Evolutionary conservation across 2,329 filamentous ascomycete genomes (phyloP).

Genomic region (Podosphaera xanthii): DNA sequence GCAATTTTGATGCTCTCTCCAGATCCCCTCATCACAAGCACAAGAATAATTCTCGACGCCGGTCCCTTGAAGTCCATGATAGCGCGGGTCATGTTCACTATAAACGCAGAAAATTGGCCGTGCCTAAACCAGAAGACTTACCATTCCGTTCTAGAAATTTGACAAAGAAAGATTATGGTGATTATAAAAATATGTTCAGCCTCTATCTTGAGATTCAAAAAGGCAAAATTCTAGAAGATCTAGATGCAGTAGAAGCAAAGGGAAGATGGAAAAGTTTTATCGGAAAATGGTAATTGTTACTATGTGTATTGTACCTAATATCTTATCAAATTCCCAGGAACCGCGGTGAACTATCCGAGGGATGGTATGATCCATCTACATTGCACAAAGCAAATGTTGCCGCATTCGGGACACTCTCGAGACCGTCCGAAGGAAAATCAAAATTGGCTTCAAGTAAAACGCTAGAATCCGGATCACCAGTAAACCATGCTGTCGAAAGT

Average conservation of each 20-base stretch:
- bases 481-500: constrained; percentile 3
- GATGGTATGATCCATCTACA: constrained; percentile 73
- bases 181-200: constrained; percentile 51
- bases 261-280: constrained; percentile 90
- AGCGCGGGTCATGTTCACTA: constrained; percentile 6
- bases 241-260: constrained; percentile 52
- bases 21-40: constrained; percentile 10
- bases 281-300: constrained; percentile 46
- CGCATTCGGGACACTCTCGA: constrained; percentile 4
- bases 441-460: background rate
- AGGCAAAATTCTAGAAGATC: constrained; percentile 38
- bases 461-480: constrained; percentile 1
- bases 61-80: constrained; percentile 7
- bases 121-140: constrained; percentile 7
- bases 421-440: background rate
- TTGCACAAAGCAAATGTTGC: constrained; percentile 15
- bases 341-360: constrained; percentile 59
- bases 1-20: background rate
- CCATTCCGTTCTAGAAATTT: constrained; percentile 45
- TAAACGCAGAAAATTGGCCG: background rate
- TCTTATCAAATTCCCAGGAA: constrained; percentile 34
- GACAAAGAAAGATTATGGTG: constrained; percentile 41
- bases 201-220: constrained; percentile 82
- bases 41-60: constrained; percentile 16
- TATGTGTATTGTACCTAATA: background rate